These are phyloP conservation scores for Domatiomyces catenatus DNA, from an alignment of 2,329 filamentous ascomycete genomes.

Conservation along the genomic window DNA sequence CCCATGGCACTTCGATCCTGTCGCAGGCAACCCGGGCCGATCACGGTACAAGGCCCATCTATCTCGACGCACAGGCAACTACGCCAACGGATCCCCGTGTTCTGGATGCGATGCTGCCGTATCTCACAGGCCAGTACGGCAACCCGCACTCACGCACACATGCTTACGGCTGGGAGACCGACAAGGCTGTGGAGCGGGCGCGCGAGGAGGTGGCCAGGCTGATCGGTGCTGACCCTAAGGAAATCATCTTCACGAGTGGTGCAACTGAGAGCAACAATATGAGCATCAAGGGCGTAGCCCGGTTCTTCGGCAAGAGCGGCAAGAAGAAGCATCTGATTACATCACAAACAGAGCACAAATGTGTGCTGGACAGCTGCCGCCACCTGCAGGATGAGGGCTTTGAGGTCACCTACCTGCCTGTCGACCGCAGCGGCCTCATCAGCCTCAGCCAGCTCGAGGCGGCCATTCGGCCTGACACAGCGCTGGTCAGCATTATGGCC, in stretches of 20 bases:
- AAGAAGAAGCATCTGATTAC: slow-evolving; percentile 99
- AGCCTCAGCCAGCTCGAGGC: slow-evolving; percentile 70
- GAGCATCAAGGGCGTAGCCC: slow-evolving; percentile 95
- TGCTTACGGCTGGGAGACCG: slow-evolving; percentile 96
- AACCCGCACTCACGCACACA: slow-evolving; percentile 96
- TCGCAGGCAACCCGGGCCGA: slow-evolving; percentile 90
- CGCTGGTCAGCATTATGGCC: slow-evolving; percentile 90
- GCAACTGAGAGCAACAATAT: slow-evolving; percentile 99
- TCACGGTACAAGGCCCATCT: slow-evolving; percentile 82
- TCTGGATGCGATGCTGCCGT: slow-evolving; percentile 91
- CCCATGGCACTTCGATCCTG: slow-evolving; percentile 48
- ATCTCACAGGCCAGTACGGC: slow-evolving; percentile 80
- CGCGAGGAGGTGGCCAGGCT: slow-evolving; percentile 68
- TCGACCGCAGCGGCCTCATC: slow-evolving; percentile 72
- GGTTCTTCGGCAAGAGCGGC: slow-evolving; percentile 80
- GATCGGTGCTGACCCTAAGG: slow-evolving; percentile 88
- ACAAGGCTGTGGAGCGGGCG: slow-evolving; percentile 80
- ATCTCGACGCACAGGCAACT: slow-evolving; percentile 95
- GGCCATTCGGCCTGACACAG: slow-evolving; percentile 80
- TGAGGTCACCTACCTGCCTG: slow-evolving; percentile 90
- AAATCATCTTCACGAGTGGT: slow-evolving; percentile 97
- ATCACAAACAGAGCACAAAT: slow-evolving; percentile 96
- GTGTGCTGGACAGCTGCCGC: slow-evolving; percentile 89
- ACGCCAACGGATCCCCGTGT: slow-evolving; percentile 90
- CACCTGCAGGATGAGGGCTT: slow-evolving; percentile 95